These are phyloP conservation scores for Physaria fendleri DNA, from an alignment of 345 rosid species.

Conservation along the genomic window DNA sequence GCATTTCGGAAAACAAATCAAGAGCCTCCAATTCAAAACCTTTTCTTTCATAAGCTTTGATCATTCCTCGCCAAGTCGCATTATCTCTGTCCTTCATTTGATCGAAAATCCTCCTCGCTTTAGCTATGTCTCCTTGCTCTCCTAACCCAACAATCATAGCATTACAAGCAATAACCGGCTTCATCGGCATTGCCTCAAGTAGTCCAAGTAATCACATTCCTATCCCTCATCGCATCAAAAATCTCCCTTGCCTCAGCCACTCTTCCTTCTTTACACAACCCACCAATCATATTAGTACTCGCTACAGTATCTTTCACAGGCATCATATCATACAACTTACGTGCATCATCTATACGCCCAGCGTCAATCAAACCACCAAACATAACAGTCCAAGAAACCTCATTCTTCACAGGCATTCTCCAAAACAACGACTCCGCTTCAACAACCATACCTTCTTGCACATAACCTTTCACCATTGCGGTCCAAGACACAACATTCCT, in stretches of 20 bases:
- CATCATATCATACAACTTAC: constrained; percentile 53
- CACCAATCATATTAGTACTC: constrained; percentile 73
- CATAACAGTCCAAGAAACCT: constrained; percentile 84
- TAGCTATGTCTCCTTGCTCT: constrained; percentile 43
- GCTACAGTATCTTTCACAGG: constrained; percentile 69
- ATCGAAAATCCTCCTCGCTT: constrained; percentile 53
- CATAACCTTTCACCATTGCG: constrained; percentile 61
- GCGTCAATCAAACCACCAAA: constrained; percentile 58
- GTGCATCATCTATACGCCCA: constrained; percentile 54
- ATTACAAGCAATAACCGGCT: constrained; percentile 49
- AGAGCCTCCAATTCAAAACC: constrained; percentile 65
- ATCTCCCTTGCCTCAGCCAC: constrained; percentile 57
- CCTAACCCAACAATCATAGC: constrained; percentile 72
- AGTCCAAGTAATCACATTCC: constrained; percentile 80
- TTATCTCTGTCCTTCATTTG: constrained; percentile 55
- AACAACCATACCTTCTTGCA: constrained; percentile 46
- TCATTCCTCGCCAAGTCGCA: constrained; percentile 63
- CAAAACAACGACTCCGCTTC: constrained; percentile 62
- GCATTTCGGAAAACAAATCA: constrained; percentile 57
- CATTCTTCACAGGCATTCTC: constrained; percentile 73
- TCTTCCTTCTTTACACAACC: constrained; percentile 56
- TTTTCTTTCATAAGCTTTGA: constrained; percentile 62
- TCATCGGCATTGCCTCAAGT: constrained; percentile 54
- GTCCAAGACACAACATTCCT: constrained; percentile 75
- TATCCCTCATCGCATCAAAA: constrained; percentile 47